Evolutionary conservation across 2,329 filamentous ascomycete species (phyloP), one percentile per base, ranked within the genome.

Genomic region (Fusarium vanettenii): DNA sequence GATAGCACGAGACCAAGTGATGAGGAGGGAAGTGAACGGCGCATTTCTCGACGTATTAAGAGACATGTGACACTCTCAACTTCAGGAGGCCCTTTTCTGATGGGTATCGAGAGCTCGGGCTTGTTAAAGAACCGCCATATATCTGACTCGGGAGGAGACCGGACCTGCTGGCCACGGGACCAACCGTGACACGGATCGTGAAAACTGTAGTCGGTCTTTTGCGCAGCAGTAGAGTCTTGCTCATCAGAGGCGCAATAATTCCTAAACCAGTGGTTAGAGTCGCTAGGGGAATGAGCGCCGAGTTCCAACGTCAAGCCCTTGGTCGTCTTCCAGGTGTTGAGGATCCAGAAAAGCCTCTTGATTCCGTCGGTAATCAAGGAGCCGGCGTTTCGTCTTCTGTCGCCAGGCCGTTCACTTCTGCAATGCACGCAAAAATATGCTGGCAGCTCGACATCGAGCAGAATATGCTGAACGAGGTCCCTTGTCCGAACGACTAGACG

Each of bases 181-280:
- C 80, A 84, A 67, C 80, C 81, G 69, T 84, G 82, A 8, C 57
- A 13, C 16, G 63, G 67, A 63, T 83, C 78, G 18, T 55, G 27
- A 70, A 82, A 76, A 64, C 66, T 71, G 11, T n/a, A n/a, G 27
- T 52, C 25, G 7, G 20, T 14, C 33, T 45, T 20, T 14, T 16
- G 27, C 25, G 6, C 2, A 14, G 56, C 50, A 14, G 48, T 43
- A n/a, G 10, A 43, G 39, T 43, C 57, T 2, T 66, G 55, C 33
- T 79, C 14, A 56, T 81, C 73, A 11, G 72, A 52, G 35, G 82
- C 79, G 68, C 73, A 57, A 25, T 75, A 67, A 66, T 80, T 73
- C 65, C 80, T 80, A 69, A 82, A 83, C 74, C 73, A 84, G 70
- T 84, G 79, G 56, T 82, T 68, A 13, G 55, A 77, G 76, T 84